Base-by-base conservation (phyloP, 441 rosid genomes). In the Geranium incanum region DNA sequence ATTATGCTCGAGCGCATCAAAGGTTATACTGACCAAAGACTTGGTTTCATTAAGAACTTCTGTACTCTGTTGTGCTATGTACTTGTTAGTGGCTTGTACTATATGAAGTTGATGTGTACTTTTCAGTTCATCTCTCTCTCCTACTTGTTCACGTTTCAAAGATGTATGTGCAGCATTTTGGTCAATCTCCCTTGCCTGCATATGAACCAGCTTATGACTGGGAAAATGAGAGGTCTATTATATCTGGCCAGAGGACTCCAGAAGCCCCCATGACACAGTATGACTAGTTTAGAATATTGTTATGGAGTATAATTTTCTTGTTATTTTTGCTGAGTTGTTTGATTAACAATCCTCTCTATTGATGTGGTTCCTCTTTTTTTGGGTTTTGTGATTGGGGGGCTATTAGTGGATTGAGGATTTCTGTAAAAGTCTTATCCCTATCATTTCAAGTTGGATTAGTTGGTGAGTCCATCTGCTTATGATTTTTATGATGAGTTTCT, bases 151-250 rank as follows among this genome's bases (percentile, higher is more conserved):
- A 18, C 36, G 19, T 66, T 60, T 76, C 71, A 67, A 65, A 68
- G 38, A 52, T 74, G 41, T 81, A 57, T 60, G 74, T 78, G 80
- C 85, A 95, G 99, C 95, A 91, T 83, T 86, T 93, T 84, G 97
- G 97, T 69, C 86, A 75, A 70, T 91, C 99, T 76, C 95, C 99
- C 18, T 88, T 95, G 48, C 99, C 98, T 82, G 92, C 99, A 33
- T 95, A 95, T 72, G 99, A 95, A 81, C 98, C 99, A 23, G 97
- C 98, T 77, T 95, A 93, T 79, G 98, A 95, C 68, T 95, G 99
- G 99, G 98, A 93, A 77, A 92, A 84, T 80, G 99, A 95, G 86
- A 88, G 99, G 81, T 85, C 89, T 37, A 74, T 86, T 88, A 93
- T 89, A 74, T 86, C 83, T 84, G 99, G 99, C 59, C 99, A 93